Percentiles rank a stretch among this genome's conserved stretches.
Conservation (phyloP, 176 grass and related monocot genomes). For the Aegilops tauschii region DNA sequence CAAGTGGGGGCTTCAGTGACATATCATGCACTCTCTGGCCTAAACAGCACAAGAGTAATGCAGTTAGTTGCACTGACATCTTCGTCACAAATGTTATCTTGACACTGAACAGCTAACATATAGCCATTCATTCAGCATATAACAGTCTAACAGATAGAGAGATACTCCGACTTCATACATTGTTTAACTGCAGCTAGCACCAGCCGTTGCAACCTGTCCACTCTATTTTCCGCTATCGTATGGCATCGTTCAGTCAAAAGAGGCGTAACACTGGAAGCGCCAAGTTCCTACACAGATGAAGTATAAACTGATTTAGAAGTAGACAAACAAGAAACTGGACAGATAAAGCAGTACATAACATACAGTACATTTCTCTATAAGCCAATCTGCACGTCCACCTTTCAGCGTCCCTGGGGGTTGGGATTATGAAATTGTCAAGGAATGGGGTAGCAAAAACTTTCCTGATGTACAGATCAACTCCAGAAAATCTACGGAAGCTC, state of each 20-base stretch:
- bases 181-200: constrained; percentile 94
- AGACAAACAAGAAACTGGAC: background rate
- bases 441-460: background rate
- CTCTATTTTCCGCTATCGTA: constrained; percentile 79
- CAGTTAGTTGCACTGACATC: constrained; percentile 2
- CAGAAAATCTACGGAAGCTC: too few relatives aligned
- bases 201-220: constrained; percentile 85
- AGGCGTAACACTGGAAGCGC: constrained; percentile 88
- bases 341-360: constrained; percentile 44
- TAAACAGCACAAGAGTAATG: constrained; percentile 37
- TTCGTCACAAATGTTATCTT: background rate
- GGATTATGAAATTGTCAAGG: constrained; percentile 21
- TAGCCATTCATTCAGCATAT: background rate
- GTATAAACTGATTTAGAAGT: constrained; percentile 17
- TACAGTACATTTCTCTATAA: constrained; percentile 99
- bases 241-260: constrained; percentile 75
- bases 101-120: background rate
- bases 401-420: constrained; percentile 74
- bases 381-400: constrained; percentile 93
- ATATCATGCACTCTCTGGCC: constrained; percentile 89
- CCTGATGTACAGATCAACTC: background rate
- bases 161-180: constrained; percentile 41
- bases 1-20: constrained; percentile 70
- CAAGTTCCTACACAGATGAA: constrained; percentile 67
- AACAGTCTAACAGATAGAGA: background rate